Evolutionary conservation across 768 basidiomycete genomes (phyloP).

Genomic region (Dacryopinax primogenitus): DNA sequence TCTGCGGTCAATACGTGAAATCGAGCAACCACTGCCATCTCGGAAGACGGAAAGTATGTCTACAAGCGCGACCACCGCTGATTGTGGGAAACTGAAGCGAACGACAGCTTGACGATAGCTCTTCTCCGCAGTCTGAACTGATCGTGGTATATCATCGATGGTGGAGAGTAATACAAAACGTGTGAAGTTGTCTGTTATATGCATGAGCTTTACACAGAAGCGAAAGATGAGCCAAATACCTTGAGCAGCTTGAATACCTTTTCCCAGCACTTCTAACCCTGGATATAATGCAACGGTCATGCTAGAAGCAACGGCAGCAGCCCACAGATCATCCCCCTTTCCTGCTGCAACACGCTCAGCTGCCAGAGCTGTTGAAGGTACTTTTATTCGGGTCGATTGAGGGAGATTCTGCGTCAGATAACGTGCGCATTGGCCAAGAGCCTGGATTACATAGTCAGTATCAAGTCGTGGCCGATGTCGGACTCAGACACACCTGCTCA

Average conservation of each 20-base stretch:
- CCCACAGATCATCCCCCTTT: conserved; percentile 33
- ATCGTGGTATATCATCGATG: background rate
- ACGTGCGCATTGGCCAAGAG: conserved; percentile 61
- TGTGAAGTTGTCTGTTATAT: conserved; percentile 15
- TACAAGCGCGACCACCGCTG: background rate
- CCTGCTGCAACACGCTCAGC: conserved; percentile 37
- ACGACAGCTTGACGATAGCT: background rate
- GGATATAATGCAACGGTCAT: conserved; percentile 47
- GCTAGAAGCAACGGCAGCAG: conserved; percentile 64
- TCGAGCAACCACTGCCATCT: background rate
- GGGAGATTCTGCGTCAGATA: conserved; percentile 48
- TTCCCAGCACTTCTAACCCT: conserved; percentile 46
- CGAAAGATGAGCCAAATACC: conserved; percentile 28
- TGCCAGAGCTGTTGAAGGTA: conserved; percentile 61
- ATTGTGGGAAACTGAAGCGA: conserved; percentile 2
- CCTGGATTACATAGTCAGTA: conserved; percentile 31
- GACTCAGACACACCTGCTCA: conserved; percentile 46
- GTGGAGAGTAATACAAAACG: conserved; percentile 12
- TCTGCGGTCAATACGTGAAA: conserved; percentile 4
- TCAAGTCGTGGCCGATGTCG: conserved; percentile 10
- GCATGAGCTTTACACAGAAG: background rate
- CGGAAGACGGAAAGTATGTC: background rate
- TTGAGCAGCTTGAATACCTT: conserved; percentile 51
- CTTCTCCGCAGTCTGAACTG: background rate
- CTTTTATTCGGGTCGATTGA: conserved; percentile 38